A percentile compares a stretch with the other conserved stretches of the same genome.
phyloP scores from a whole-genome alignment of 106 monocot species.

The Dendrobium nobile region DNA sequence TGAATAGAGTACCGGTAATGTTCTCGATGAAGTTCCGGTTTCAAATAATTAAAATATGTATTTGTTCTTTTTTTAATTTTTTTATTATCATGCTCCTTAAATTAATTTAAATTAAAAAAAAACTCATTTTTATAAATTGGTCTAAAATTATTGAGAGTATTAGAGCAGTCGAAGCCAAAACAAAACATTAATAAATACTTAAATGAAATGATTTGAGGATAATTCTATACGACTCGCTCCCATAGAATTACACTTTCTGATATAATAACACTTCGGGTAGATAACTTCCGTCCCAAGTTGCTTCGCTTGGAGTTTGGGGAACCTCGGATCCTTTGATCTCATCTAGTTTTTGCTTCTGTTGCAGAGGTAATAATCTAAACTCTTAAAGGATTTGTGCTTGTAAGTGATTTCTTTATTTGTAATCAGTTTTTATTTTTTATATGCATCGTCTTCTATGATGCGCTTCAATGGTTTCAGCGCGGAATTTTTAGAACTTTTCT shows the following conservation, averaged over 20 bases:
- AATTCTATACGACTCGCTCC: neutral
- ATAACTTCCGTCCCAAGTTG: neutral
- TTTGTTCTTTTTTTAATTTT: no score
- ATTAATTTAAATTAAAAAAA: no score
- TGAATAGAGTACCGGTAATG: no score
- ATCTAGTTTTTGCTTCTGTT: neutral
- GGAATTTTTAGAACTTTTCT: neutral
- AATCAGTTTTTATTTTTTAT: neutral
- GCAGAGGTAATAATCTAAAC: conserved; percentile 3
- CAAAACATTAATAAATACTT: no score
- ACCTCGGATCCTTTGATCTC: neutral
- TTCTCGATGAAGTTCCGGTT: no score
- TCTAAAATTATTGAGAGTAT: no score
- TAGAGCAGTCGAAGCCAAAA: no score
- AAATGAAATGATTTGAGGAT: neutral
- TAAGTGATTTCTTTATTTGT: neutral
- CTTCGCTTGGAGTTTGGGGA: neutral
- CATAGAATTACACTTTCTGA: neutral
- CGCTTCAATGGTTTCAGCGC: neutral
- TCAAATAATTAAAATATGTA: no score
- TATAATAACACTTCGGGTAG: neutral
- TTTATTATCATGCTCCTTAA: no score
- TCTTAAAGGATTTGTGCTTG: neutral
- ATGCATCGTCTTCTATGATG: neutral
- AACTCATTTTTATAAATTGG: no score